phyloP scores from a whole-genome alignment of 768 basidiomycete genomes.

The Leccinum barrowsii region DNA sequence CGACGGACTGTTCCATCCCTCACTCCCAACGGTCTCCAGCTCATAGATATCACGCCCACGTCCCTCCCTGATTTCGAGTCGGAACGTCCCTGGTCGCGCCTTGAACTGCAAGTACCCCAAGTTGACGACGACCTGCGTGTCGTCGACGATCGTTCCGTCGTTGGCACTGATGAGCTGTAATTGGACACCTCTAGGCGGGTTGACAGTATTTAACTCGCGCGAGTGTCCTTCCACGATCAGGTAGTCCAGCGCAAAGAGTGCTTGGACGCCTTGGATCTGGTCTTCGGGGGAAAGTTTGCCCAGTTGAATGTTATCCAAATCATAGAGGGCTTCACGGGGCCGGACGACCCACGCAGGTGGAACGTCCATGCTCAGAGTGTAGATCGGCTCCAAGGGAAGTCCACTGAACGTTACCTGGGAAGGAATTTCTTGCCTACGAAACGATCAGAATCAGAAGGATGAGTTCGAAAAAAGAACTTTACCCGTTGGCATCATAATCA shows the following conservation, averaged over 20 bases:
- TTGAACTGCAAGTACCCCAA: conserved; percentile 96
- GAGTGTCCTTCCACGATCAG: conserved; percentile 95
- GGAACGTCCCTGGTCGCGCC: conserved; percentile 84
- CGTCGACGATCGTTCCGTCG: conserved; percentile 51
- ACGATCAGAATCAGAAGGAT: background rate
- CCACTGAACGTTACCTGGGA: conserved; percentile 61
- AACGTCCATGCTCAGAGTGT: conserved; percentile 91
- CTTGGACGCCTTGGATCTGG: conserved; percentile 53
- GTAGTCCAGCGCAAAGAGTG: conserved; percentile 84
- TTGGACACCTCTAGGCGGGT: conserved; percentile 87
- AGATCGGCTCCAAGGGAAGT: conserved; percentile 83
- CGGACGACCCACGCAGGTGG: conserved; percentile 91
- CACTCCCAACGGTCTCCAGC: conserved; percentile 83
- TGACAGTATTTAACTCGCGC: conserved; percentile 59
- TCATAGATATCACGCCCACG: conserved; percentile 75
- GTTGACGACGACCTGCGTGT: conserved; percentile 92
- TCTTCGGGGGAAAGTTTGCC: conserved; percentile 58
- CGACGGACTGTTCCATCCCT: conserved; percentile 80
- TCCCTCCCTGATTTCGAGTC: conserved; percentile 78
- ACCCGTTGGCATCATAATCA: conserved; percentile 71
- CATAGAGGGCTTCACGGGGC: conserved; percentile 82
- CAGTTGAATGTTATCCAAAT: conserved; percentile 94
- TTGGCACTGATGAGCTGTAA: conserved; percentile 65
- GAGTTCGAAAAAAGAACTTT: background rate
- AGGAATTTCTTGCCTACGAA: conserved; percentile 53